Percentiles rank a stretch among this genome's conserved stretches.
Conservation (phyloP, 2,329 filamentous ascomycete species). For the Emergomyces orientalis region DNA sequence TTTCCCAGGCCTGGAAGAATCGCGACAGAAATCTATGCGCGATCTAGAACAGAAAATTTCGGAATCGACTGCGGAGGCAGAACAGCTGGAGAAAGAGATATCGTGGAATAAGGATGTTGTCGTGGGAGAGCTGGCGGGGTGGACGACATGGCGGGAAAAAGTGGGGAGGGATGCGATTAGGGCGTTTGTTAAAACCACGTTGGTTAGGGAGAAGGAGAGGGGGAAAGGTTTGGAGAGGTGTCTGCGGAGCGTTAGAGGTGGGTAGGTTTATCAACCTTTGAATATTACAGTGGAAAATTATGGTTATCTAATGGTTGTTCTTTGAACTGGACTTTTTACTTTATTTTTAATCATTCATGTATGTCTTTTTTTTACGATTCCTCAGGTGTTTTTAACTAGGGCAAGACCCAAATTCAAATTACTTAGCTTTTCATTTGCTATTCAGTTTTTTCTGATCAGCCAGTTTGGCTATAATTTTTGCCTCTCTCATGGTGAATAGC, state of each 20-base stretch:
- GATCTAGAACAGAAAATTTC: constrained; percentile 75
- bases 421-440: not conserved
- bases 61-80: constrained; percentile 59
- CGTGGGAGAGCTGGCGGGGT: constrained; percentile 80
- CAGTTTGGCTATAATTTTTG: not conserved
- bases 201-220: constrained; percentile 69
- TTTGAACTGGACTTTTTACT: not conserved
- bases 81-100: constrained; percentile 68
- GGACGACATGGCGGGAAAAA: constrained; percentile 80
- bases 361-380: not conserved
- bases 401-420: not conserved
- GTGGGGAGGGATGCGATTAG: constrained; percentile 65
- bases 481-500: not conserved
- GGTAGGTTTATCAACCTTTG: not conserved
- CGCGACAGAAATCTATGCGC: constrained; percentile 67
- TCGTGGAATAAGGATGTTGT: constrained; percentile 90
- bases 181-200: constrained; percentile 66
- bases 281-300: not conserved
- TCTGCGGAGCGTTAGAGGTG: constrained; percentile 50
- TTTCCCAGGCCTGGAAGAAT: constrained; percentile 62
- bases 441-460: not conserved
- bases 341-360: not conserved
- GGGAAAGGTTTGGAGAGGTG: constrained; percentile 74
- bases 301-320: not conserved
- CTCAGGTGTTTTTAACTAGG: too few relatives aligned